Base-by-base conservation (phyloP, 2,329 filamentous ascomycete genomes). In the Samsoniella hepiali region DNA sequence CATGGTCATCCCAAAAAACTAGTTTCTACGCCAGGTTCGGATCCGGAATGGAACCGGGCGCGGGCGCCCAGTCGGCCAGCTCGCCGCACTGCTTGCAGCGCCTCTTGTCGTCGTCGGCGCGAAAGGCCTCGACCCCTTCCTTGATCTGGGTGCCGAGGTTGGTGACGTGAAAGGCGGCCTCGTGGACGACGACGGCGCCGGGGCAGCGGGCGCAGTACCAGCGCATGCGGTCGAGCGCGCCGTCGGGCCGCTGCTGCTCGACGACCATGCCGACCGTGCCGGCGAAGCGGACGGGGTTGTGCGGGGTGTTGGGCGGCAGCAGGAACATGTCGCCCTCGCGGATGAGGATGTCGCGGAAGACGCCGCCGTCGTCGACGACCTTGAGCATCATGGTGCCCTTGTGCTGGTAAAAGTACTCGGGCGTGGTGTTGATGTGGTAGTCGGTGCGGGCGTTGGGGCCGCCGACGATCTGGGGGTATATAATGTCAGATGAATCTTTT, bases 371-470 rank as follows among this genome's bases (percentile, higher is more conserved):
- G 66, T 97, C 92, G 67, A 97, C 91, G 17, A 95, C 90, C 75
- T 96, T 96, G 69, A 99, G 89, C 64, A 95, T 82, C 94, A 98
- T 97, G 68, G 89, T 88, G 68, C 95, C 95, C 71, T 88, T 88
- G 84, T 97, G 88, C 78, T 98, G 94, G 83, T 95, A 98, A 86
- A 98, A 99, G 89, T 93, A 98, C 77, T 98, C 95, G 13, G 95
- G 88, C 0, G 94, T 98, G 71, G 88, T 82, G 82, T 98, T 98
- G 84, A 98, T 94, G 83, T 98, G 95, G 82, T 97, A 99, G 82
- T 98, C 95, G 63, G 93, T 97, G 67, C 95, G 88, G 65, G 91
- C 91, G 77, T 98, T 98, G 72, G 95, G 95, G 13, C 95, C 95
- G 74, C 95, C 95, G 66, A 99, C 93, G 70, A 97, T 93, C 90